A percentile compares a stretch with the other conserved stretches of the same genome.
phyloP scores from a whole-genome alignment of 345 rosid genomes.

The Erucastrum elatum region DNA sequence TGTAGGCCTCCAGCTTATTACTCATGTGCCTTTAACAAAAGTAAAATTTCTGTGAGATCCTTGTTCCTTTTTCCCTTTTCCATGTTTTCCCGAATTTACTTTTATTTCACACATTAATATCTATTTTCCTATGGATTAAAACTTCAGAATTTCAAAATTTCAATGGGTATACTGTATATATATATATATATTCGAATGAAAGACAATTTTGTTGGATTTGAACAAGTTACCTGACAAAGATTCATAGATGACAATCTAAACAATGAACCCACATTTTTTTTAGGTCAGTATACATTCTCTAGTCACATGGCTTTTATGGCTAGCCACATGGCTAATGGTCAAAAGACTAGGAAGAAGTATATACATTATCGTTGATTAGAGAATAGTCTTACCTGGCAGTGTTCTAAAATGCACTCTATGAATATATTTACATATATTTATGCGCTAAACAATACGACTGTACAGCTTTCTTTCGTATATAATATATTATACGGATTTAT shows the following conservation, averaged over 20 bases:
- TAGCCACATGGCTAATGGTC: conserved; percentile 22
- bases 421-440: too few species aligned
- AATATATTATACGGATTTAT: too few species aligned
- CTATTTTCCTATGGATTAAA: background rate
- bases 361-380: background rate
- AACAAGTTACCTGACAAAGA: background rate
- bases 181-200: background rate
- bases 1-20: conserved; percentile 39
- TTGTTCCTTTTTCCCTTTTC: conserved; percentile 33
- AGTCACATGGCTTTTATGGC: conserved; percentile 19
- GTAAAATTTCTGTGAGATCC: conserved; percentile 40
- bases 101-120: background rate
- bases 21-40: conserved; percentile 38
- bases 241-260: background rate
- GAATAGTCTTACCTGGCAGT: background rate
- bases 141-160: background rate
- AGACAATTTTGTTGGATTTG: background rate
- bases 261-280: conserved; percentile 15
- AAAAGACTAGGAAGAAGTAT: background rate
- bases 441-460: too few species aligned
- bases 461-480: too few species aligned
- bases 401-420: too few species aligned
- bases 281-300: conserved; percentile 18
- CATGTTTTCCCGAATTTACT: background rate
- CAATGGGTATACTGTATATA: background rate